These are phyloP conservation scores for Linnemannia hyalina DNA, from an alignment of 192 early-diverging fungal genomes.

Conservation along the genomic window DNA sequence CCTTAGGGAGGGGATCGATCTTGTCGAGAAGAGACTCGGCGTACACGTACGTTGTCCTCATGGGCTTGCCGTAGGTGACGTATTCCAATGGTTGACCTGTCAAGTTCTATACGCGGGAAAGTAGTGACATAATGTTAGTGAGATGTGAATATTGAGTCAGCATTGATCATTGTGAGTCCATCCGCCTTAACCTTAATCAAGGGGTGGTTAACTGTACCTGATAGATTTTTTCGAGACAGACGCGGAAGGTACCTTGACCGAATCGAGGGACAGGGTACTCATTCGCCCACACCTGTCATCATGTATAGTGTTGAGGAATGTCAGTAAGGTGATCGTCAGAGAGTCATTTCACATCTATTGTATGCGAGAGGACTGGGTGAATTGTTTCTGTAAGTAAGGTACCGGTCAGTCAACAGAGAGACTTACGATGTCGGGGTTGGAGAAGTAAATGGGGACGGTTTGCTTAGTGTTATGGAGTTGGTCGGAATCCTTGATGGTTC, in stretches of 20 bases:
- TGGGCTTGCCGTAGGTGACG: slow-evolving; percentile 87
- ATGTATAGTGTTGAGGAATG: no score
- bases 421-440: slow-evolving; percentile 72
- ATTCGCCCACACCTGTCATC: slow-evolving; percentile 82
- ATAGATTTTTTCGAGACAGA: slow-evolving; percentile 79
- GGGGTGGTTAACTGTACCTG: slow-evolving; percentile 15
- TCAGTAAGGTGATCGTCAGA: no score
- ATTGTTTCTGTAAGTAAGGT: no score
- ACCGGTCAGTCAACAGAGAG: background rate
- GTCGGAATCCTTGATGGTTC: slow-evolving; percentile 58
- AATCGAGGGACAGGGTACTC: slow-evolving; percentile 84
- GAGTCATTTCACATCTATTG: no score
- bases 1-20: slow-evolving; percentile 28
- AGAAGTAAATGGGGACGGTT: slow-evolving; percentile 82
- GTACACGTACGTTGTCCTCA: slow-evolving; percentile 79
- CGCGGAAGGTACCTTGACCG: slow-evolving; percentile 87
- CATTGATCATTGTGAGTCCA: no score
- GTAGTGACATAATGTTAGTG: background rate
- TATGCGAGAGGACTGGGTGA: background rate
- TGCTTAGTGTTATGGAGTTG: slow-evolving; percentile 53
- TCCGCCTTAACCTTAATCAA: background rate
- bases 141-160: background rate
- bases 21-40: slow-evolving; percentile 68
- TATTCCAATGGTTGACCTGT: slow-evolving; percentile 69
- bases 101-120: slow-evolving; percentile 26